Evolutionary conservation across 2,329 filamentous ascomycete species (phyloP).

Genomic region (Onygenales sp.): DNA sequence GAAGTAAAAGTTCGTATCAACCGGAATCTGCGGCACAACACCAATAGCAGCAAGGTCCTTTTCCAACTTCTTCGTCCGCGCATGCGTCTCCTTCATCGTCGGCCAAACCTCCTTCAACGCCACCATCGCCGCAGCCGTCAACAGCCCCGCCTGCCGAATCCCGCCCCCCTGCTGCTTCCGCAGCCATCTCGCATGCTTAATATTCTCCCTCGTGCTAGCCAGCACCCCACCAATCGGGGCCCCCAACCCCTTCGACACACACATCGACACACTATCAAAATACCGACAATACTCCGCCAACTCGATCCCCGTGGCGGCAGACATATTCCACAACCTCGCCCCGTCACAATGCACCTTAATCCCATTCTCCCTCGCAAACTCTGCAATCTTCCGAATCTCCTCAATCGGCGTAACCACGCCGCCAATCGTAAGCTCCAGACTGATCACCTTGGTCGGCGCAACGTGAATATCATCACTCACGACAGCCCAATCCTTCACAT

Average conservation of each 20-base stretch:
- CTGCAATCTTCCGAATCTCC: conserved; percentile 56
- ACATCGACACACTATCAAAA: conserved; percentile 62
- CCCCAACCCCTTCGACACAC: conserved; percentile 67
- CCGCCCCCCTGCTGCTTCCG: conserved; percentile 70
- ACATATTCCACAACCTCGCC: conserved; percentile 67
- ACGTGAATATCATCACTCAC: conserved; percentile 59
- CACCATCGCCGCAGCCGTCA: conserved; percentile 16
- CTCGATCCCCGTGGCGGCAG: conserved; percentile 53
- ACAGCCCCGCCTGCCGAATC: conserved; percentile 48
- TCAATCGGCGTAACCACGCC: conserved; percentile 63
- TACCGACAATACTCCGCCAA: conserved; percentile 54
- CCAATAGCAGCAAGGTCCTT: conserved; percentile 28
- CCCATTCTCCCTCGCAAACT: conserved; percentile 51
- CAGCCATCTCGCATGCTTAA: conserved; percentile 56
- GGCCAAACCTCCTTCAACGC: conserved; percentile 16
- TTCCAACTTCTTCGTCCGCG: conserved; percentile 14
- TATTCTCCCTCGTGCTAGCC: conserved; percentile 43
- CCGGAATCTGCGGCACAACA: conserved; percentile 37
- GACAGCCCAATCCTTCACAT: conserved; percentile 53
- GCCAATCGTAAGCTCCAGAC: conserved; percentile 68
- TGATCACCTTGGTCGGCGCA: conserved; percentile 68
- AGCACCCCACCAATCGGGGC: conserved; percentile 65
- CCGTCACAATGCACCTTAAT: conserved; percentile 65
- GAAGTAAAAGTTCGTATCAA: conserved; percentile 21
- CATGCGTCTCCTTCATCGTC: conserved; percentile 16